Percentiles rank a stretch among this genome's conserved stretches.
These are phyloP conservation scores for Pseudogymnoascus sp. DNA, from an alignment of 2,329 filamentous ascomycete genomes.

Conservation along the genomic window DNA sequence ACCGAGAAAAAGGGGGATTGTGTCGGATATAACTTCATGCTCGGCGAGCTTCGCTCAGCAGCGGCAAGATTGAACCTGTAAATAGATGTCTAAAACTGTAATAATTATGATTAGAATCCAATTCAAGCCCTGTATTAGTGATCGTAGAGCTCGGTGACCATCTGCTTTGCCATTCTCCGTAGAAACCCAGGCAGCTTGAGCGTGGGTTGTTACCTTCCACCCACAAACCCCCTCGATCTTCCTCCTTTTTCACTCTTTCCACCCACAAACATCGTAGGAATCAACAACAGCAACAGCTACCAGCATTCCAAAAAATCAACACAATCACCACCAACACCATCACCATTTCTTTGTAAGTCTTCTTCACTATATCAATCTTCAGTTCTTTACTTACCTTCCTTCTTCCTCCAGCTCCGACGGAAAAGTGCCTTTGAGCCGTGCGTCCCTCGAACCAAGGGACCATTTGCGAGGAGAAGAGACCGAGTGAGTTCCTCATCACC, in stretches of 20 bases:
- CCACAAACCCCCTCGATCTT: neutral
- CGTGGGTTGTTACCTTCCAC: neutral
- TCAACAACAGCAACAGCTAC: neutral
- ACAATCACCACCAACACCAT: neutral
- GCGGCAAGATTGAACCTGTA: neutral
- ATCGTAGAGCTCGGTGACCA: neutral
- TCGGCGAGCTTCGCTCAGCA: neutral
- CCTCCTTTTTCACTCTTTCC: neutral
- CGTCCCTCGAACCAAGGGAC: conserved; percentile 3
- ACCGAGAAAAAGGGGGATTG: neutral
- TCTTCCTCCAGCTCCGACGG: neutral
- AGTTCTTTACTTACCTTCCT: neutral
- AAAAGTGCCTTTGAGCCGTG: neutral
- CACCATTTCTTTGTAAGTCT: neutral
- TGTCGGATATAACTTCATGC: conserved; percentile 1
- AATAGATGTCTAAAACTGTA: neutral
- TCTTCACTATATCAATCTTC: neutral
- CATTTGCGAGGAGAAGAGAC: neutral
- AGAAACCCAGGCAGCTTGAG: neutral
- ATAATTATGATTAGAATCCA: neutral
- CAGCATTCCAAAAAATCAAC: neutral
- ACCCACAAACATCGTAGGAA: neutral
- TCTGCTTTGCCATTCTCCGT: neutral
- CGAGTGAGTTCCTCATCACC: neutral
- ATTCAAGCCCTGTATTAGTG: neutral